Evolutionary conservation across 106 monocot species (phyloP), one percentile per base, ranked within the genome.

Genomic region (Platanthera zijinensis): DNA sequence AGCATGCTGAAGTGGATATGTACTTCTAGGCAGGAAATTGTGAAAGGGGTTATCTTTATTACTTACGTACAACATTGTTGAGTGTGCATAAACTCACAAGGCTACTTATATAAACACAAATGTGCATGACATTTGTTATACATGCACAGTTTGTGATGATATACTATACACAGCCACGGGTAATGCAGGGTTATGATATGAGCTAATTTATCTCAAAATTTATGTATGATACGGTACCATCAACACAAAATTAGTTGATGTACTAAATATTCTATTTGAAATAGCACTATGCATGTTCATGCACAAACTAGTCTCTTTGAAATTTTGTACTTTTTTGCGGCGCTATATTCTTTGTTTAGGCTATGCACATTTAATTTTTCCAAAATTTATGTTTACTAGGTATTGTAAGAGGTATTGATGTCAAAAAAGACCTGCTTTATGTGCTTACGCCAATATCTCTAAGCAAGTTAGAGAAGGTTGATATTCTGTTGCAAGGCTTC

Each of bases 401-500:
- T 70, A 96, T 96, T 47, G 87, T 96, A 22, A 87, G 96, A 84
- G 90, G 87, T 14, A 71, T 93, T 52, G 93, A 96, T 80, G 56
- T 80, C 19, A 78, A 71, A 21, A 87, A 80, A 69, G 87, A 81
- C 57, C 51, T 89, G 17, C 68, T 93, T 13, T 96, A 93, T 79
- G 74, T 96, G 52, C 86, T 96, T 19, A 96, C 96, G 28, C 96
- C 96, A 75, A 84, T 96, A 75, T 79, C 85, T 68, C 25, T 53
- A 51, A 14, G 46, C 22, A 77, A 30, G 66, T 74, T 96, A 39
- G 82, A 91, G 81, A 86, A 84, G 47, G 96, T 96, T 51, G 93
- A 96, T 86, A 83, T 89, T 67, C 86, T 96, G 81, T 75, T 91
- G n/a, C 96, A 96, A 77, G 96, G 96, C 14, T 88, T 89, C 50